Evolutionary conservation across 257 asterid species (phyloP), one percentile per base, ranked within the genome.

Genomic region (Thymus mandschuricus): DNA sequence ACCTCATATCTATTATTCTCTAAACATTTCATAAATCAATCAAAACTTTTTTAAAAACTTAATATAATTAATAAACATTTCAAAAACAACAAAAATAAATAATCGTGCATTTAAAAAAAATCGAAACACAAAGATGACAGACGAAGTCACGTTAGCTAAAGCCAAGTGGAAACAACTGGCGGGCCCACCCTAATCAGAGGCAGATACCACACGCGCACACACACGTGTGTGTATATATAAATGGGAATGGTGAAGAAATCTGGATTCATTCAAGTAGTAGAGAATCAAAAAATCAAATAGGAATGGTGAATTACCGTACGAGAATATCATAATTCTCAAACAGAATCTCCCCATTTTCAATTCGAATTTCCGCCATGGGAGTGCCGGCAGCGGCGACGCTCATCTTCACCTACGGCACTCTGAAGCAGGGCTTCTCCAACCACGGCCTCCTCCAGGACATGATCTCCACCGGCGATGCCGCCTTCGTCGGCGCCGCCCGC

Each of bases 321-420:
- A 30, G 30, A 63, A 43, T 11, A 27, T 5, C 28, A 8, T 63
- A 44, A 63, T 63, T 61, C 67, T 61, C 63, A 27, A 21, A 27
- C 33, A 43, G 52, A 43, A 41, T 63, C 48, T 33, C 49, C n/a
- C 50, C 2, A 62, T 41, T 62, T 38, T 38, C 41, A 5, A 7
- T 4, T 38, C 6, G 28, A 34, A 60, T 33, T 21, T 58, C 28
- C 27, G 3, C 71, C 48, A 77, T 79, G 80, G 75, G 74, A 72
- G 72, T 49, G 63, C 52, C 62, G 52, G 66, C 57, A 69, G 84
- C 79, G 30, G 58, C 75, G 8, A 46, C 71, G 43, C 78, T 82
- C 3, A 71, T 91, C 1, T 88, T 91, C 89, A 85, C 96, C 49
- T 91, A 91, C 84, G 97, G 96, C 78, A 90, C 97, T 10, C 85